Conservation (phyloP, 1,139 yeast genomes). For the Debaryomyces sp. region DNA sequence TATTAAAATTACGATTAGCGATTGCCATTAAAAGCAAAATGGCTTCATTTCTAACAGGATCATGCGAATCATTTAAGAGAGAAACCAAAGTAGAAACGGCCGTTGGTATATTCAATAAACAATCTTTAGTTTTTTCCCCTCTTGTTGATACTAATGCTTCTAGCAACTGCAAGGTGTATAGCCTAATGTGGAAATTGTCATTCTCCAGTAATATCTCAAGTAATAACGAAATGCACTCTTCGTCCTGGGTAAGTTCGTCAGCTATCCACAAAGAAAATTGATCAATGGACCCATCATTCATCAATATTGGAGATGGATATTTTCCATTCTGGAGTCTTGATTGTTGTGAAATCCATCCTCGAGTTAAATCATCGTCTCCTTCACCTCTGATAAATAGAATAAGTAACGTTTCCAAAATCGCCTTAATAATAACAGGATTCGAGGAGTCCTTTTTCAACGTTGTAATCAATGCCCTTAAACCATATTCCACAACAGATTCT, state of each 20-base stretch:
- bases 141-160: conserved; percentile 85
- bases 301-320: conserved; percentile 76
- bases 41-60: conserved; percentile 90
- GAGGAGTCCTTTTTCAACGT: conserved; percentile 68
- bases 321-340: conserved; percentile 80
- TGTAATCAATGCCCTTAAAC: conserved; percentile 71
- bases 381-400: conserved; percentile 76
- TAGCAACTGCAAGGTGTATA: conserved; percentile 81
- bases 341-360: conserved; percentile 75
- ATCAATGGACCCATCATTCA: conserved; percentile 64
- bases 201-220: conserved; percentile 55
- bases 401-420: conserved; percentile 81
- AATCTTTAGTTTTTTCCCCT: conserved; percentile 72
- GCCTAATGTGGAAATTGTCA: conserved; percentile 70
- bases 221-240: conserved; percentile 58
- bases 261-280: conserved; percentile 95
- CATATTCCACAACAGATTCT: conserved; percentile 88
- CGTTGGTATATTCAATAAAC: conserved; percentile 71
- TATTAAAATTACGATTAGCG: conserved; percentile 79
- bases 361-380: conserved; percentile 57
- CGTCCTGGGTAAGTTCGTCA: conserved; percentile 82
- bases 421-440: conserved; percentile 76
- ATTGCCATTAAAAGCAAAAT: conserved; percentile 81
- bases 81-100: conserved; percentile 78
- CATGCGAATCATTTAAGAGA: conserved; percentile 71